Evolutionary conservation across 2,329 filamentous ascomycete species (phyloP).

Genomic region (Cytospora mali): DNA sequence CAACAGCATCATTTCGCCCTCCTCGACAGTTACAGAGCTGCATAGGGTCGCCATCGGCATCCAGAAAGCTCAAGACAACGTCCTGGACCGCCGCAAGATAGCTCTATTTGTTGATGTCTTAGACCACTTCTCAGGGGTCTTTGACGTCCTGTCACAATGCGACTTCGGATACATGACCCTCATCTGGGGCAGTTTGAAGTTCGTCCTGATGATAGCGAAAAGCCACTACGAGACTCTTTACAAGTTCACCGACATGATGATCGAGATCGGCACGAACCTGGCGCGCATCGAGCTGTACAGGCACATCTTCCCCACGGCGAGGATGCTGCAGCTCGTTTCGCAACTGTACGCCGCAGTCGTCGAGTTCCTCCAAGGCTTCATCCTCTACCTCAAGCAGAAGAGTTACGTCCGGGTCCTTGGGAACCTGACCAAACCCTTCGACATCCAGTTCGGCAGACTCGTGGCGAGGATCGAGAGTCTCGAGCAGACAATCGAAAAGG

Average conservation of each 20-base stretch:
- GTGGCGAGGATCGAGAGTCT: constrained; percentile 28
- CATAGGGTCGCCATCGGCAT: constrained; percentile 28
- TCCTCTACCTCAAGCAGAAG: constrained; percentile 30
- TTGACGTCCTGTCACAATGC: constrained; percentile 35
- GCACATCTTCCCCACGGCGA: constrained; percentile 32
- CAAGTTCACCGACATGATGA: constrained; percentile 34
- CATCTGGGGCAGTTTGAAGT: constrained; percentile 33
- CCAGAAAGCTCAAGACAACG: constrained; percentile 21
- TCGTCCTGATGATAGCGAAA: constrained; percentile 33
- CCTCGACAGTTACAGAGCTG: constrained; percentile 28
- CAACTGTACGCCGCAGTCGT: constrained; percentile 34
- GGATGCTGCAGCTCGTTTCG: constrained; percentile 35
- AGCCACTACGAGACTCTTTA: constrained; percentile 32
- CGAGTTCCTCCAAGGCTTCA: constrained; percentile 33
- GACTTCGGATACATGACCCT: constrained; percentile 34
- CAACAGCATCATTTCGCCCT: constrained; percentile 16
- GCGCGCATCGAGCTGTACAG: constrained; percentile 32
- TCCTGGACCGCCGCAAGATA: constrained; percentile 29
- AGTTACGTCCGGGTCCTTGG: constrained; percentile 12
- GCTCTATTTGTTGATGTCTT: constrained; percentile 32
- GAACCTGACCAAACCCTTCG: constrained; percentile 27
- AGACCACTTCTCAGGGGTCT: constrained; percentile 33
- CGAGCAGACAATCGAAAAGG: constrained; percentile 27
- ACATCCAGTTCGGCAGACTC: constrained; percentile 29
- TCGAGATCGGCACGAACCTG: constrained; percentile 33